Evolutionary conservation across 2,329 filamentous ascomycete genomes (phyloP), one percentile per base, ranked within the genome.

Genomic region (Helotiales sp.): DNA sequence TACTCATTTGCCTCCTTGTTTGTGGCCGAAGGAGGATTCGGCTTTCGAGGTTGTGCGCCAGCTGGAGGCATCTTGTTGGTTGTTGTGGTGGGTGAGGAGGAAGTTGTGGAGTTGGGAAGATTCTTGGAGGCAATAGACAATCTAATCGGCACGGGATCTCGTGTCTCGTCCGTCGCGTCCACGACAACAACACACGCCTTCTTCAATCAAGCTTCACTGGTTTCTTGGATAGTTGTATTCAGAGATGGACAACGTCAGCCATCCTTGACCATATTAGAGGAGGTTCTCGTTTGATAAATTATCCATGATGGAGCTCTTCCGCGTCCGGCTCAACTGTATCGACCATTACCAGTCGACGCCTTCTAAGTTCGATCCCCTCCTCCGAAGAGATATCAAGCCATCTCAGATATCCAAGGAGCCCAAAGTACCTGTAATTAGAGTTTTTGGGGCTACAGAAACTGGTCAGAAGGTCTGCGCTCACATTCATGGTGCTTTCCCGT

Each of bases 391-490:
- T 77, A 81, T 88, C 71, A 86, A 82, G 28, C 83, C 82, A 57
- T 87, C 85, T 22, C 85, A 89, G 74, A 80, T 86, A 67, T 82
- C 84, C 69, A 89, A 87, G 67, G 86, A 87, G 37, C 90, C 92
- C 10, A 91, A 89, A 71, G 89, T 98, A 0, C 95, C 96, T 0
- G 88, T 98, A 11, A 89, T 99, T 68, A 89, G 96, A 71, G 87
- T 96, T 11, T 99, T 98, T 80, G 96, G 96, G 0, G 90, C 93
- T 3, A 97, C 95, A 0, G 93, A 97, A 78, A 96, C 93, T 0
- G 96, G 96, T 0, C 94, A 98, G 80, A 97, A 96, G 77, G 93
- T 97, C 17, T 97, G 96, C 81, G 93, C 93, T 32, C 96, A 99
- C 81, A 88, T 99, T 64, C 96, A 98, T 79, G 96, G 96, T 68